Base-by-base conservation (phyloP, 257 asterid genomes). In the Petunia secreta region DNA sequence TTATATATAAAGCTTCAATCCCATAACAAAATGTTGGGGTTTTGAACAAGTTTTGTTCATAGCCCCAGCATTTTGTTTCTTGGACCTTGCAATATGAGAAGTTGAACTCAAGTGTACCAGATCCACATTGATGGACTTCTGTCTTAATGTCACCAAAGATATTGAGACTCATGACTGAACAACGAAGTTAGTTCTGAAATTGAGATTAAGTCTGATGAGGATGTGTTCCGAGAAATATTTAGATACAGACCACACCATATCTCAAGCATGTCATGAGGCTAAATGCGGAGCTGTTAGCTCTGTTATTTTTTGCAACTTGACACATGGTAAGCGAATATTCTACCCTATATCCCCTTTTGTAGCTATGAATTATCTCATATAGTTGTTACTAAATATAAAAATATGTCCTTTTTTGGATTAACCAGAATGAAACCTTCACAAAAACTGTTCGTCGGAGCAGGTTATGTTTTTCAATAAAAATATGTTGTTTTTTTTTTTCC, bases 101-200 rank as follows among this genome's bases (percentile, higher is more conserved):
- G 40, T 0, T 4, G 4, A 75, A 80, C 9, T 43, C 34, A 7
- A 59, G 34, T 39, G 41, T 83, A 36, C n/a, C n/a, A n/a, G n/a
- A n/a, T n/a, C n/a, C n/a, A n/a, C n/a, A n/a, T n/a, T n/a, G n/a
- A n/a, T n/a, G n/a, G n/a, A n/a, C n/a, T n/a, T n/a, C n/a, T n/a
- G n/a, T n/a, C n/a, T n/a, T n/a, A n/a, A n/a, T n/a, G n/a, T 83
- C 15, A 83, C 83, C 0, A 83, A 83, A 57, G 86, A 75, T 59
- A 80, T 83, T 65, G 86, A 83, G 52, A 55, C 75, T 46, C 81
- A 73, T 34, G 83, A 79, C 39, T 46, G 79, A 13, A n/a, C 16
- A 3, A 60, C 60, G 13, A 57, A 55, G 41, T 55, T 54, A 5
- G 69, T 40, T 53, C 54, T 1, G 39, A 80, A 1, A 68, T 55